Conservation (phyloP, 2,329 filamentous ascomycete species). For the Neofusicoccum sp. region DNA sequence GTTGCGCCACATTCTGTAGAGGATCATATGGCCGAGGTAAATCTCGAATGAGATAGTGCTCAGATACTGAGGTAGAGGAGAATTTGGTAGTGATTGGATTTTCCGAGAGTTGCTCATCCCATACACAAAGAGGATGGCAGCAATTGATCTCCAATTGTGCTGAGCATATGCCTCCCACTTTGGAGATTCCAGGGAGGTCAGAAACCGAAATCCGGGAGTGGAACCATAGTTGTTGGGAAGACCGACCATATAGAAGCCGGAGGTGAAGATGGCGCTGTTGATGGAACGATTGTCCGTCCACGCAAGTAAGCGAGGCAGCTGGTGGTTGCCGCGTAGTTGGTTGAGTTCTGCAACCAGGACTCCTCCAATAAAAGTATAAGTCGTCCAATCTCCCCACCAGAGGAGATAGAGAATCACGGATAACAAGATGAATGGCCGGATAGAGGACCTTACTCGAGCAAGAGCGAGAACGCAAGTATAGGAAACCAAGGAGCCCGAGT, state of each 20-base stretch:
- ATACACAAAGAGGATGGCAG: conserved; percentile 37
- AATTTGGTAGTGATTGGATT: conserved; percentile 39
- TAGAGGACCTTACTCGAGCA: not conserved
- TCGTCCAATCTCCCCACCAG: not conserved
- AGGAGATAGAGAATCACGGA: not conserved
- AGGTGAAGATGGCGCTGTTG: no score
- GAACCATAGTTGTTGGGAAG: no score
- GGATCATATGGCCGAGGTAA: conserved; percentile 47
- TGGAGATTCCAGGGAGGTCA: no score
- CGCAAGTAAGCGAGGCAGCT: no score
- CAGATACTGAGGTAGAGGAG: conserved; percentile 46
- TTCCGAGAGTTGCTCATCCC: not conserved
- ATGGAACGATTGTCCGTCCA: no score
- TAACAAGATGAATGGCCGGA: not conserved
- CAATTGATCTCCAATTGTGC: conserved; percentile 57
- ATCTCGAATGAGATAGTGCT: conserved; percentile 52
- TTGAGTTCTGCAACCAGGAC: not conserved
- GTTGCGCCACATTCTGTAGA: not conserved
- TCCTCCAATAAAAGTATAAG: conserved; percentile 16
- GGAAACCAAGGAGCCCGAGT: not conserved
- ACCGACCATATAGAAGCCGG: no score
- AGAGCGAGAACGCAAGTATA: conserved; percentile 13
- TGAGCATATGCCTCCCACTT: conserved; percentile 32
- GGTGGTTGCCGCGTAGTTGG: not conserved
- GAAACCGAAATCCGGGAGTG: no score